These are phyloP conservation scores for Chrysanthemum seticuspe DNA, from an alignment of 129 eudicot species.

Conservation along the genomic window DNA sequence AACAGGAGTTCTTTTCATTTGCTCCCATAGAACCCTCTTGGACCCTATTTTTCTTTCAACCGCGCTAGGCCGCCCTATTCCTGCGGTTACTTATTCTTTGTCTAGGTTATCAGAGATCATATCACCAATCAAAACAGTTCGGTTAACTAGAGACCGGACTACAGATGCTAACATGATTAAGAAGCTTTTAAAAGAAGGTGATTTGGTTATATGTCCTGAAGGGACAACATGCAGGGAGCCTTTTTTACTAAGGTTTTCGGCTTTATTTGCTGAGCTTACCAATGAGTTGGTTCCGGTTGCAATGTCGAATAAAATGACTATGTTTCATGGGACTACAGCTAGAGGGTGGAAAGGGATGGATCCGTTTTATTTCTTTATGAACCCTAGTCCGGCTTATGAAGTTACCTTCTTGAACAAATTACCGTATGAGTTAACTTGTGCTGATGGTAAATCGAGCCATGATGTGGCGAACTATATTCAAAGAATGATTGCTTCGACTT, in stretches of 20 bases:
- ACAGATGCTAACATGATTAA: constrained; percentile 63
- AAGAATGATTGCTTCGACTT: constrained; percentile 50
- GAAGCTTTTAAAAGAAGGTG: constrained; percentile 54
- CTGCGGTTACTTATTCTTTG: constrained; percentile 72
- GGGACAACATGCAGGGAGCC: constrained; percentile 85
- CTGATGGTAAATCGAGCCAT: constrained; percentile 52
- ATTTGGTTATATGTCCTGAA: constrained; percentile 65
- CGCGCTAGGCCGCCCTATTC: constrained; percentile 69
- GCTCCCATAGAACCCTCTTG: constrained; percentile 68
- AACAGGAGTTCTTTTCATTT: constrained; percentile 61
- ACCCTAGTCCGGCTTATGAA: constrained; percentile 74
- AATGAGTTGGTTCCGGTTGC: constrained; percentile 67
- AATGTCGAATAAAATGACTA: constrained; percentile 51
- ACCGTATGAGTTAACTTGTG: constrained; percentile 53
- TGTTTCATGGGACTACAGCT: constrained; percentile 77
- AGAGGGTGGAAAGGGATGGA: constrained; percentile 83
- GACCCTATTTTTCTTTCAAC: constrained; percentile 73
- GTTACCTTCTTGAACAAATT: constrained; percentile 62
- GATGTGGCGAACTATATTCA: constrained; percentile 71
- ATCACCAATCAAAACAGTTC: constrained; percentile 71
- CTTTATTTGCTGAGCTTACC: constrained; percentile 63
- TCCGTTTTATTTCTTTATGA: constrained; percentile 74
- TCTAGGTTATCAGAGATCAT: constrained; percentile 66
- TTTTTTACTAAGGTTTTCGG: constrained; percentile 59
- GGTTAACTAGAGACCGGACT: constrained; percentile 51